Conservation (phyloP, 1,139 yeast genomes). For the Suhomyces yuchorum region DNA sequence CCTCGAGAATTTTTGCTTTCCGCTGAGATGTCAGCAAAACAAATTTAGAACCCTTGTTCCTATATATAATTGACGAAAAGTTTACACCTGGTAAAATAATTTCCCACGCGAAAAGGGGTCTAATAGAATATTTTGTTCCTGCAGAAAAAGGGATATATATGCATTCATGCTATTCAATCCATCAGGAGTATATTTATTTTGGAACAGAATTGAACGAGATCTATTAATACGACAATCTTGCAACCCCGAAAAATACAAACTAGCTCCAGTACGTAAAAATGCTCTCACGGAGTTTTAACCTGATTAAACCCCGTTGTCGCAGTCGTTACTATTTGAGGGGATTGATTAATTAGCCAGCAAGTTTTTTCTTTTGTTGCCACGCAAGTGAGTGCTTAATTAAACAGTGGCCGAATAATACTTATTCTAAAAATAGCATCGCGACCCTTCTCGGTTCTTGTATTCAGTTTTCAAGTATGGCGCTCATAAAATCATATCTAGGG, state of each 20-base stretch:
- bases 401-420: neutral
- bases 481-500: no score
- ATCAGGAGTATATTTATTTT: no score
- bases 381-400: neutral
- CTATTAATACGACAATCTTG: no score
- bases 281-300: no score
- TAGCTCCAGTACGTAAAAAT: no score
- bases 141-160: neutral
- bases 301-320: no score
- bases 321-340: neutral
- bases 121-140: neutral
- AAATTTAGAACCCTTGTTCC: neutral
- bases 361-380: neutral
- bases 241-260: no score
- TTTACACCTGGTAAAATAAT: neutral
- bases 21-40: no score
- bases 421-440: neutral
- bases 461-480: neutral
- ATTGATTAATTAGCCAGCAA: neutral
- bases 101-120: neutral
- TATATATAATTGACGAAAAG: neutral
- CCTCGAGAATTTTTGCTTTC: no score
- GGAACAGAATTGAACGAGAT: no score
- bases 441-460: neutral
- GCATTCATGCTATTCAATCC: no score